Base-by-base conservation (phyloP, 176 grass and related monocot species). In the Panicum miliaceum region DNA sequence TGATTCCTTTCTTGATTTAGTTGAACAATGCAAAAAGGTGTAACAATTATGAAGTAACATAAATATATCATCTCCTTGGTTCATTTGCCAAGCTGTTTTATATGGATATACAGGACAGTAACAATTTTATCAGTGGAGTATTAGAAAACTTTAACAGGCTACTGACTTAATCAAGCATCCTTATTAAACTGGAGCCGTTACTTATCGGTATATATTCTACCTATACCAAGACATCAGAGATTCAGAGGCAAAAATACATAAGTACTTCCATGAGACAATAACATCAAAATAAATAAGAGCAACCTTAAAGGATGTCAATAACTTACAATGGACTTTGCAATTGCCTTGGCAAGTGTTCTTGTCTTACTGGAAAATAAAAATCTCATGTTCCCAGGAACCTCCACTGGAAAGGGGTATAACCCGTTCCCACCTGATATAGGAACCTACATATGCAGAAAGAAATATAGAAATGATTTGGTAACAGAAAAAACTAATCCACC, bases 321-420 rank as follows among this genome's bases (percentile, higher is more conserved):
- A 81, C 90, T 98, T 95, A 98, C 96, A 19, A 98, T 81, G 53
- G 96, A 95, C 80, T 95, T 98, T 32, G 92, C 96, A 79, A 98
- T 93, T 78, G 93, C 89, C 89, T 93, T 98, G 61, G 89, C 87
- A 92, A 84, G 91, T 70, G 71, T 91, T 62, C 87, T 87, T 38
- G 85, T 88, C 80, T 92, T 98, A 60, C 87, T 93, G 45, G 91
- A 95, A 86, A 98, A 98, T 72, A 98, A 86, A 84, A 89, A 95
- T 86, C 93, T 93, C 76, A 69, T 95, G 84, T 92, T 95, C 73
- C 82, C 84, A 69, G 91, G 91, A 53, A 92, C 96, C 27, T 93
- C 89, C 77, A 98, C 54, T 47, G 93, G 91, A 65, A 89, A 98
- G 70, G 93, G 93, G 85, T 98, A 95, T 64, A 89, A 92, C 48